Conservation (phyloP, 345 rosid species). For the Erysimum cheiranthoides region DNA sequence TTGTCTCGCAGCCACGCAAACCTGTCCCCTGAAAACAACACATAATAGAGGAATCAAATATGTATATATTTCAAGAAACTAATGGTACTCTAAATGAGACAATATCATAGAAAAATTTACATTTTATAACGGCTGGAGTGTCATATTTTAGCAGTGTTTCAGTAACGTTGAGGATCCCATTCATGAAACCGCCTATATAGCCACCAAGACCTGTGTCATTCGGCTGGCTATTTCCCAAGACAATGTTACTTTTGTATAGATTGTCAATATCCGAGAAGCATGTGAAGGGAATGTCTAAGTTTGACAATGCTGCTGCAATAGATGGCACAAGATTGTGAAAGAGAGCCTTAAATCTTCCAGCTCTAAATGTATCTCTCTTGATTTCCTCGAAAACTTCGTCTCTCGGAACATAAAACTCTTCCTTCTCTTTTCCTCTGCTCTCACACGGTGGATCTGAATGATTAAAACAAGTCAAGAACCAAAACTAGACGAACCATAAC, state of each 20-base stretch:
- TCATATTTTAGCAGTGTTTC: constrained; percentile 73
- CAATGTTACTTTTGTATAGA: constrained; percentile 65
- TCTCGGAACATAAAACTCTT: constrained; percentile 87
- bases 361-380: constrained; percentile 79
- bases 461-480: constrained; percentile 24
- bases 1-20: constrained; percentile 94
- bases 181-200: constrained; percentile 48
- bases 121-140: constrained; percentile 76
- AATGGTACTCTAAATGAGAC: not conserved
- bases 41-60: constrained; percentile 6
- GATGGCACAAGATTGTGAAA: constrained; percentile 92
- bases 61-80: not conserved
- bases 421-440: constrained; percentile 82
- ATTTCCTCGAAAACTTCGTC: constrained; percentile 96
- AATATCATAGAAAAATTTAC: constrained; percentile 43
- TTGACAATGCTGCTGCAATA: constrained; percentile 76
- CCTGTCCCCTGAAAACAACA: constrained; percentile 66
- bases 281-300: constrained; percentile 76
- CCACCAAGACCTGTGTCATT: constrained; percentile 37
- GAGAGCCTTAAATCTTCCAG: constrained; percentile 85
- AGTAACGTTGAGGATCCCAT: constrained; percentile 59
- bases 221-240: constrained; percentile 54
- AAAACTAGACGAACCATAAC: not conserved
- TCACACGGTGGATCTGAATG: constrained; percentile 65
- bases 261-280: constrained; percentile 95